Base-by-base conservation (phyloP, 2,329 filamentous ascomycete species). In the Xylariaceae sp. region DNA sequence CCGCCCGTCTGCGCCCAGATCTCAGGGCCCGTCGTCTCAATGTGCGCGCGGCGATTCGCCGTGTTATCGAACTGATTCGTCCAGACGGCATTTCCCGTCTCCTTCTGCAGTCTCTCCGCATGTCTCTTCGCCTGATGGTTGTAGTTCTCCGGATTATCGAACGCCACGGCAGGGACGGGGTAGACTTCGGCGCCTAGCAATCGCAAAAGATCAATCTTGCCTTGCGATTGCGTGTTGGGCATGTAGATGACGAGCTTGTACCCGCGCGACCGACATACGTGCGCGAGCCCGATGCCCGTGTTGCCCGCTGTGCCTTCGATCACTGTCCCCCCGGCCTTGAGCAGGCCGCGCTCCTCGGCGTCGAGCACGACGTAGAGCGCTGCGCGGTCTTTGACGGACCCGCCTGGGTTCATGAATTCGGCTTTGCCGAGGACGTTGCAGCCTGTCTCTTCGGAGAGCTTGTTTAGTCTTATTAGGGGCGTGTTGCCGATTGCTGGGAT, bases 211-310 rank as follows among this genome's bases (percentile, higher is more conserved):
- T 98, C 95, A 72, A 99, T 91, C 82, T 99, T 99, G 73, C 93
- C 95, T 78, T 96, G 94, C 17, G 93, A 96, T 79, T 98, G 95
- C 45, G 94, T 98, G 81, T 99, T 90, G 69, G 95, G 95, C 95
- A 99, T 98, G 86, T 98, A 99, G 73, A 99, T 99, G 72, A 98
- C 93, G 47, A 96, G 87, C 73, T 89, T 89, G 83, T 99, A 98
- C 36, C 94, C 95, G 69, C 89, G 89, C 33, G 89, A 91, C 59
- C 94, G 87, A 79, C 95, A 98, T 54, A 99, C 95, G 78, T 98
- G 95, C 17, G 95, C 95, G 39, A 99, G 89, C 1, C 95, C 95
- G 74, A 99, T 99, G 64, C 95, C 95, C 26, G 95, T 99, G 81
- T 98, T 99, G 50, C 95, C 95, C 0, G 95, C 95, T 4, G 95